Evolutionary conservation across 768 basidiomycete species (phyloP).

Genomic region (Amanita fuliginea): DNA sequence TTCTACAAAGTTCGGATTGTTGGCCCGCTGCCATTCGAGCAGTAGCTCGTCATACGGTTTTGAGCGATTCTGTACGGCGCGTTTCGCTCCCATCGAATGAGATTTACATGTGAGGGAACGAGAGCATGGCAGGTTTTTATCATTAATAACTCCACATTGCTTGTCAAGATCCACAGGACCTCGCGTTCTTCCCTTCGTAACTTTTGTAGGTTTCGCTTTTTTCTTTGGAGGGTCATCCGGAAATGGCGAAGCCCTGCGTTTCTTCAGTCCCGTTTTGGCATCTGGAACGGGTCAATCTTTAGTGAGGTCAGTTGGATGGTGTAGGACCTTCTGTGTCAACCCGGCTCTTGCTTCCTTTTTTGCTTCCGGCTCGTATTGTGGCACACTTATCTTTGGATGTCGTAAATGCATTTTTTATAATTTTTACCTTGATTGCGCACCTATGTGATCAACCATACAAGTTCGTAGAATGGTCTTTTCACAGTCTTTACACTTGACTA

Average conservation of each 20-base stretch:
- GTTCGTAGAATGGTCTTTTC: slow-evolving; percentile 71
- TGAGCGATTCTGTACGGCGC: slow-evolving; percentile 80
- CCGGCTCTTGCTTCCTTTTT: slow-evolving; percentile 50
- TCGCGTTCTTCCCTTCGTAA: slow-evolving; percentile 70
- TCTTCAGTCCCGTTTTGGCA: slow-evolving; percentile 48
- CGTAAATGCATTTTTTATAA: not conserved
- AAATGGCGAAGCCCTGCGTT: slow-evolving; percentile 72
- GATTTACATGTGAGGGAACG: slow-evolving; percentile 97
- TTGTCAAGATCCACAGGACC: slow-evolving; percentile 86
- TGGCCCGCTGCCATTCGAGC: slow-evolving; percentile 82
- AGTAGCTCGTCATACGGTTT: slow-evolving; percentile 78
- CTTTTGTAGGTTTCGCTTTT: slow-evolving; percentile 62
- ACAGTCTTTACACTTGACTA: slow-evolving; percentile 75
- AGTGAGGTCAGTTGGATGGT: not conserved
- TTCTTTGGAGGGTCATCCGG: slow-evolving; percentile 67
- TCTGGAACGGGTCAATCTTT: slow-evolving; percentile 13
- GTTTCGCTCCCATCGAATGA: slow-evolving; percentile 94
- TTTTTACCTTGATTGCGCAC: slow-evolving; percentile 29
- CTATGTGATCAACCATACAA: slow-evolving; percentile 62
- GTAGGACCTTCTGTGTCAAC: slow-evolving; percentile 33
- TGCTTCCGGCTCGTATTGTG: slow-evolving; percentile 39
- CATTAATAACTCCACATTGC: slow-evolving; percentile 96
- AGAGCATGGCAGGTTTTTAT: slow-evolving; percentile 86
- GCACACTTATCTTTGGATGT: slow-evolving; percentile 43
- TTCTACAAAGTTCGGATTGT: slow-evolving; percentile 84